Evolutionary conservation across 257 asterid species (phyloP).

Genomic region (Oldenlandia corymbosa): DNA sequence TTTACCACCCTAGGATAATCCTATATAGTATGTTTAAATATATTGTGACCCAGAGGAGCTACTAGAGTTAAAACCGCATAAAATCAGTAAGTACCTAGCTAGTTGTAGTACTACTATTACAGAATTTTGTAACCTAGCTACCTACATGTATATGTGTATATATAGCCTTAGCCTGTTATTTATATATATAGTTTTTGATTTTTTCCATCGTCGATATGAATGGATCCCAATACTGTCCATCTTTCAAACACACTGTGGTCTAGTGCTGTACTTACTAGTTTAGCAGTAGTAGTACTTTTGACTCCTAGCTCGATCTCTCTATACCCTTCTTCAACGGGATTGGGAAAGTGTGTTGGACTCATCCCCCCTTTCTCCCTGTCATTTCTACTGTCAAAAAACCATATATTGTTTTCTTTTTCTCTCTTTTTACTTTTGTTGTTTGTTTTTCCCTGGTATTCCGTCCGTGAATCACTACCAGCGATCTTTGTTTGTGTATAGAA

Average conservation of each 20-base stretch:
- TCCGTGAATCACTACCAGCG: slow-evolving; percentile 18
- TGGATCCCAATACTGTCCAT: too few species aligned
- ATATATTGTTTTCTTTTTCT: neutral
- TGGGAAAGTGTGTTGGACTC: slow-evolving; percentile 18
- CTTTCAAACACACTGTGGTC: too few species aligned
- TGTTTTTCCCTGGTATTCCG: neutral
- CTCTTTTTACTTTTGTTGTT: slow-evolving; percentile 2
- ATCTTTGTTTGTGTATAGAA: too few species aligned
- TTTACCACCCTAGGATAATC: slow-evolving; percentile 18
- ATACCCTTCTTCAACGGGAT: slow-evolving; percentile 4
- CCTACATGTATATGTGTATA: too few species aligned
- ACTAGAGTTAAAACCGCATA: neutral
- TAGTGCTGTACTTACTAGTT: neutral
- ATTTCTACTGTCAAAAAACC: slow-evolving; percentile 13
- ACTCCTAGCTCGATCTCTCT: slow-evolving; percentile 1
- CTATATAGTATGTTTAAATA: too few species aligned
- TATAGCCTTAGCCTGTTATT: too few species aligned
- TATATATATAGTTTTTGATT: too few species aligned
- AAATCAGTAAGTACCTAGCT: too few species aligned
- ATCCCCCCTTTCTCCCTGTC: slow-evolving; percentile 4
- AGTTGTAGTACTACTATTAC: neutral
- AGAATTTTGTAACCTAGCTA: slow-evolving; percentile 6
- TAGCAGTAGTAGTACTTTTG: slow-evolving; percentile 9
- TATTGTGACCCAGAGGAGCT: too few species aligned
- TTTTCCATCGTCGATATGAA: too few species aligned